phyloP scores from a whole-genome alignment of 768 basidiomycete genomes.

The Serendipita sp. region DNA sequence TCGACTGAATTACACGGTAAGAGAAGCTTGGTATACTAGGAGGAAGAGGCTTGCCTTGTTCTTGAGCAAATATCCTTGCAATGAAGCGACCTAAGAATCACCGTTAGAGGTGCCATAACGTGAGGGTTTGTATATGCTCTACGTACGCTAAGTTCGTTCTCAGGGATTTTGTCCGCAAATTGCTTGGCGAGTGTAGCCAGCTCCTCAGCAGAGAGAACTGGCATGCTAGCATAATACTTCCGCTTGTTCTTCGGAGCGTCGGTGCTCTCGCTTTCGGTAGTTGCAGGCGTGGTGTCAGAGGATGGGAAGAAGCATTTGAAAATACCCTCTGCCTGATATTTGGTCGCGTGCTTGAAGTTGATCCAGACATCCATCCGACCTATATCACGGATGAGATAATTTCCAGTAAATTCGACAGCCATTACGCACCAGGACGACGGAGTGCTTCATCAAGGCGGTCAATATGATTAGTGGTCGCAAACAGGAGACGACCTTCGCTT shows the following conservation, averaged over 20 bases:
- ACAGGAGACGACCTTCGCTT: conserved; percentile 37
- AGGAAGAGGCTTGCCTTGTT: conserved; percentile 15
- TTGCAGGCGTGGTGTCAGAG: conserved; percentile 23
- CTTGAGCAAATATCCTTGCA: conserved; percentile 59
- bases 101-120: neutral
- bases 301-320: conserved; percentile 90
- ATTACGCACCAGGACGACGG: conserved; percentile 21
- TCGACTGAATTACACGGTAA: conserved; percentile 34
- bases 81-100: conserved; percentile 45
- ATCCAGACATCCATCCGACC: conserved; percentile 89
- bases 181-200: conserved; percentile 62
- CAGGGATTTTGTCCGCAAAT: conserved; percentile 70
- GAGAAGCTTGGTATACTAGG: conserved; percentile 9
- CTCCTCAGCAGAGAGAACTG: conserved; percentile 58
- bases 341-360: conserved; percentile 78
- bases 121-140: neutral
- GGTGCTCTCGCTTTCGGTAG: conserved; percentile 24
- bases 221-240: conserved; percentile 42
- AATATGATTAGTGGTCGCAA: conserved; percentile 88
- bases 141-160: conserved; percentile 73
- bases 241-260: conserved; percentile 51
- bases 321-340: conserved; percentile 85
- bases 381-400: conserved; percentile 43
- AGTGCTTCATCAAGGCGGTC: conserved; percentile 60
- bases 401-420: no score